Base-by-base conservation (phyloP, 2,329 filamentous ascomycete genomes). In the Kalaharituber pfeilii region DNA sequence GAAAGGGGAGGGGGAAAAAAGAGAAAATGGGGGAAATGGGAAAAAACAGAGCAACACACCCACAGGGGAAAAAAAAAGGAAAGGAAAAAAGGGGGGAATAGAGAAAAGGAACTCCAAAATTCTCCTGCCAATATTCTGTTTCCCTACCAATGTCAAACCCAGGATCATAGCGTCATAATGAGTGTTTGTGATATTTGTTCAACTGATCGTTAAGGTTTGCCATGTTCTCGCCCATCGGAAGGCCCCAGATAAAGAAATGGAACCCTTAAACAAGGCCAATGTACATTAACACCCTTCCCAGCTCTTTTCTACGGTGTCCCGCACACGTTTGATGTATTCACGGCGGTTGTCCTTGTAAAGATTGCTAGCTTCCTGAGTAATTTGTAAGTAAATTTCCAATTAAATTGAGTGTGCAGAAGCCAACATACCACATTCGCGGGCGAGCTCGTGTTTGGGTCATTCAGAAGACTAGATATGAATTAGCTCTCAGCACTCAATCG, bases 261-360 rank as follows among this genome's bases (percentile, higher is more conserved):
- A n/a, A n/a, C n/a, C n/a, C n/a, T n/a, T n/a, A n/a, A n/a, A n/a
- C 30, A 36, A 9, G 9, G 30, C n/a, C 9, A 36, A 9, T 36
- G 42, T 47, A 4, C 25, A 15, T 47, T 47, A 47, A 25, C 42
- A 58, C 49, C 57, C 53, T 60, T 96, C 91, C 91, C 91, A 98
- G 72, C 89, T 96, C 78, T 95, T 96, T 75, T 98, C 91, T 15
- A 98, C 91, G 0, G 89, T 95, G 73, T 96, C 91, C 49, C 87
- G 76, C 44, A 98, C 91, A 18, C 88, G 76, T 73, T 98, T 98
- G 25, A 82, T 85, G 67, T 98, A 98, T 67, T 98, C 91, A 68
- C 88, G 87, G 59, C 88, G 79, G 69, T 96, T 96, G 67, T 98
- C 91, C 69, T 96, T 96, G 75, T 96, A 98, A 7, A 96, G 75